Evolutionary conservation across 1,284 basidiomycete genomes (phyloP).

Genomic region (Thecaphora frezii): DNA sequence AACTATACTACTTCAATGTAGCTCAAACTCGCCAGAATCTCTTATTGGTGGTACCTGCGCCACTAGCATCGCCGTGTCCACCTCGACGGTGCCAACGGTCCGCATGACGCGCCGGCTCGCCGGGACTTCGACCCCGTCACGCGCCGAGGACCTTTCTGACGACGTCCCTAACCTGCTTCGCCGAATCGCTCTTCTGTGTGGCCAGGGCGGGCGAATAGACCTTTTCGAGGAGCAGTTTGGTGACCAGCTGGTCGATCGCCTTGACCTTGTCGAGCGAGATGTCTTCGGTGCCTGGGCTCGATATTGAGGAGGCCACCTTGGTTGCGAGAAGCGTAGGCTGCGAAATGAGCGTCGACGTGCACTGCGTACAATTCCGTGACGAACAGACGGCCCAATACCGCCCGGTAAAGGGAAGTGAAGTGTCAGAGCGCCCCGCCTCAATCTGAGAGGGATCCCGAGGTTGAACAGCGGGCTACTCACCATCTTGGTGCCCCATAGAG

Average conservation of each 20-base stretch:
- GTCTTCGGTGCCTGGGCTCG: constrained; percentile 10
- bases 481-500: constrained; percentile 55
- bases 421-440: too few species aligned
- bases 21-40: too few species aligned
- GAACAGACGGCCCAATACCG: background rate
- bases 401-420: background rate
- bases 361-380: background rate
- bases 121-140: too few species aligned
- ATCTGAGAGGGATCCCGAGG: too few species aligned
- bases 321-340: background rate
- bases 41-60: too few species aligned
- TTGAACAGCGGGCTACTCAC: too few species aligned
- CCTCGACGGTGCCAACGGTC: too few species aligned
- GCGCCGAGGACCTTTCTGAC: background rate
- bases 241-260: constrained; percentile 41
- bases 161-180: background rate
- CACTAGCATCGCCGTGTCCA: too few species aligned
- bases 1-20: too few species aligned
- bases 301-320: background rate
- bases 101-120: background rate
- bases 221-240: constrained; percentile 36
- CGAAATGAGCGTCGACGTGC: background rate
- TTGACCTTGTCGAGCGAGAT: constrained; percentile 22
- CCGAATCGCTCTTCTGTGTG: background rate
- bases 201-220: constrained; percentile 31